Base-by-base conservation (phyloP, 108 stramenopile species). In the Cyclostephanos tholiformis region DNA sequence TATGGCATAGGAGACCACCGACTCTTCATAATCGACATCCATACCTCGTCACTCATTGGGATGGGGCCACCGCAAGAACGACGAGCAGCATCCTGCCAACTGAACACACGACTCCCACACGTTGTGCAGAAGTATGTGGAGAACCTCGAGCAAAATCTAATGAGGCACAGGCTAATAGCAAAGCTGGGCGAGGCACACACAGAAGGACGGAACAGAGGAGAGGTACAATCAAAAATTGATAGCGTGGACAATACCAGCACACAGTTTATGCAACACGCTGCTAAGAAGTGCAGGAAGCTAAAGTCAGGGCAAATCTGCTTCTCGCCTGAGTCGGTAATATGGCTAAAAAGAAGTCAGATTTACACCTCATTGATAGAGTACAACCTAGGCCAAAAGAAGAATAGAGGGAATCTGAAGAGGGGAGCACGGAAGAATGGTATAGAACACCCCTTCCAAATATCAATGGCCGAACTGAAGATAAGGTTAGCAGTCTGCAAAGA, bases 391-490 rank as follows among this genome's bases (percentile, higher is more conserved):
- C 25, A 48, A 25, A 60, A 50, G 6, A 6, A 41, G 12, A 71
- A 71, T 26, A 60, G 70, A 61, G 48, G 70, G 17, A 71, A 71
- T 41, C 48, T 71, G 11, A 57, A 48, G 27, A 14, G 70, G 6
- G 46, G 13, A 4, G 70, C 70, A 10, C 11, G 48, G 44, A 32
- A 48, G 26, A 62, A 60, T 32, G 70, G 70, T 11, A 61, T 71
- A 27, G 27, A 48, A 29, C 25, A 26, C 3, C 70, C 70, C 5
- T 22, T 71, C 3, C 57, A 62, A 17, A 27, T 71, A 7, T 50
- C 60, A 7, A 16, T 16, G 22, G 11, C 8, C 14, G 70, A 71
- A 30, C 49, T 73, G 4, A 6, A 43, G 9, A n/a, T 57, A 27
- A 35, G 59, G 46, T 17, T 71, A 14, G 13, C 14, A 16, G 38